Evolutionary conservation across 768 basidiomycete genomes (phyloP).

Genomic region (Roridomyces roridus): DNA sequence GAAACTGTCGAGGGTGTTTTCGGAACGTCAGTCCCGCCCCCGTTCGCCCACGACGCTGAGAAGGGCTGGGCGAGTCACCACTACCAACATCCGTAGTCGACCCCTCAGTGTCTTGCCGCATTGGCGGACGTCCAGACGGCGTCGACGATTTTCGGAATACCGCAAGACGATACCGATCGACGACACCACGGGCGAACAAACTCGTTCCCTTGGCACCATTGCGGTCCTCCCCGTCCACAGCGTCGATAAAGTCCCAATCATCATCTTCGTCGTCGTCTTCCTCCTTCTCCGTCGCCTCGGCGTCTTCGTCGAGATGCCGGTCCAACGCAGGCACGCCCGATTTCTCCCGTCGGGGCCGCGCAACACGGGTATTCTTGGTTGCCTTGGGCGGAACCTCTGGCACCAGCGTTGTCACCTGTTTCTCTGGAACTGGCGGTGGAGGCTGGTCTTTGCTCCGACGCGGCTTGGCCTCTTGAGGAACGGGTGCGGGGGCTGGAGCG

Average conservation of each 20-base stretch:
- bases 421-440: slow-evolving; percentile 35
- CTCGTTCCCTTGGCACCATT: slow-evolving; percentile 83
- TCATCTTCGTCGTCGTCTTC: slow-evolving; percentile 75
- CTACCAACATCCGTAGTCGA: slow-evolving; percentile 42
- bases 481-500: not conserved
- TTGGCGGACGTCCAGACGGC: slow-evolving; percentile 52
- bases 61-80: slow-evolving; percentile 54
- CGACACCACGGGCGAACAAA: slow-evolving; percentile 89
- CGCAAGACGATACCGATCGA: slow-evolving; percentile 84
- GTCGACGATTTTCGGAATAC: slow-evolving; percentile 87
- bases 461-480: slow-evolving; percentile 30
- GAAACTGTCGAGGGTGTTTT: slow-evolving; percentile 74
- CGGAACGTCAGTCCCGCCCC: slow-evolving; percentile 70
- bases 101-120: slow-evolving; percentile 55
- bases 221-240: slow-evolving; percentile 79
- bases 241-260: slow-evolving; percentile 92
- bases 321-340: slow-evolving; percentile 86
- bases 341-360: slow-evolving; percentile 70
- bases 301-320: slow-evolving; percentile 66
- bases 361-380: slow-evolving; percentile 28
- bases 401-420: slow-evolving; percentile 24
- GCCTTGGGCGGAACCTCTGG: slow-evolving; percentile 30
- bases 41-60: slow-evolving; percentile 71
- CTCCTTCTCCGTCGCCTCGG: slow-evolving; percentile 52
- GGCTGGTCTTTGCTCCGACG: slow-evolving; percentile 39